phyloP scores from a whole-genome alignment of 768 basidiomycete genomes.

The Grammothele lineata region DNA sequence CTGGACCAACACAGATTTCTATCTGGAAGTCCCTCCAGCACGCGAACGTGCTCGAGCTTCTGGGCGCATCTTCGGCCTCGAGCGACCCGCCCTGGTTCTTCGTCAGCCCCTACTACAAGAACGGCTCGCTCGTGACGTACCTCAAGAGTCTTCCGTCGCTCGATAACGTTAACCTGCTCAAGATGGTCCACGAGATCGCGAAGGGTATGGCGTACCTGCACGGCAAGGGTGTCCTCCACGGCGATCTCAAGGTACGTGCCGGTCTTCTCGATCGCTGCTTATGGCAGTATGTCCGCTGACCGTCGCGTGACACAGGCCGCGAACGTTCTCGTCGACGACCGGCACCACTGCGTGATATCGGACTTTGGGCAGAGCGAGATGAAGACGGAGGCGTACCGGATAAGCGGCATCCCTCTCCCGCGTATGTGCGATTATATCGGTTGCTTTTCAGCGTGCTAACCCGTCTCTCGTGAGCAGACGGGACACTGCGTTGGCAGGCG shows the following conservation, averaged over 20 bases:
- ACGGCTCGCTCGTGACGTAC: constrained; percentile 60
- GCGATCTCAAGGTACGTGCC: constrained; percentile 69
- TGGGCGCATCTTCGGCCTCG: constrained; percentile 70
- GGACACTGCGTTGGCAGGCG: constrained; percentile 44
- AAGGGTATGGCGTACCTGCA: constrained; percentile 84
- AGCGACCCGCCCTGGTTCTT: constrained; percentile 44
- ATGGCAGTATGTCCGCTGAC: neutral
- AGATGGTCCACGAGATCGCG: constrained; percentile 70
- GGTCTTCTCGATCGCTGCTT: neutral
- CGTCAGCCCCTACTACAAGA: constrained; percentile 67
- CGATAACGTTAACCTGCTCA: constrained; percentile 44
- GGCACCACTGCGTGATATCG: constrained; percentile 63
- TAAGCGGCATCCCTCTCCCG: constrained; percentile 42
- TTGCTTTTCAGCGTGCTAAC: neutral
- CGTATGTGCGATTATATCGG: constrained; percentile 19
- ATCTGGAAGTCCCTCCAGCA: constrained; percentile 72
- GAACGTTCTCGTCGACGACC: constrained; percentile 73
- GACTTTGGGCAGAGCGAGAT: constrained; percentile 85
- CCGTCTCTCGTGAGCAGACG: constrained; percentile 35
- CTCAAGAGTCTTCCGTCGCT: constrained; percentile 34
- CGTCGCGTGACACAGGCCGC: constrained; percentile 41
- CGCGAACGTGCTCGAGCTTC: constrained; percentile 66
- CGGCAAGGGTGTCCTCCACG: constrained; percentile 62
- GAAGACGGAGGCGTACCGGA: constrained; percentile 62
- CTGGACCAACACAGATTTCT: constrained; percentile 13